These are phyloP conservation scores for Speleostelium caveatum DNA, from an alignment of 78 protist species.

Conservation along the genomic window DNA sequence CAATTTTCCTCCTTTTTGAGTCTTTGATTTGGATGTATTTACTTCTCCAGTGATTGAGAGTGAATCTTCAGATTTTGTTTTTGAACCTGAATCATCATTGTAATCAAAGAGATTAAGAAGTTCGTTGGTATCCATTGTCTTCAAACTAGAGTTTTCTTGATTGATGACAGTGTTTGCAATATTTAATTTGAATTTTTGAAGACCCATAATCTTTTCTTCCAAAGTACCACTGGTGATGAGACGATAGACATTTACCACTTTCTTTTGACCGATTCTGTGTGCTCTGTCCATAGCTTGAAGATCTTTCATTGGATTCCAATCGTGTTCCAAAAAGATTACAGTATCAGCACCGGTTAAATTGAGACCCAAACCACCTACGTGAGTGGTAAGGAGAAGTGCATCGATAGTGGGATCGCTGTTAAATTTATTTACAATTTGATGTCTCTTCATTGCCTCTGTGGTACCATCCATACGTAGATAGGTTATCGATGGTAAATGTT, in stretches of 20 bases:
- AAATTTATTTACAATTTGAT: conserved; percentile 87
- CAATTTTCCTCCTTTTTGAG: conserved; percentile 25
- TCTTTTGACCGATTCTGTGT: conserved; percentile 97
- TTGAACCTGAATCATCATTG: conserved; percentile 13
- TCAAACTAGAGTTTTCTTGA: conserved; percentile 84
- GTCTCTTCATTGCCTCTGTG: conserved; percentile 79
- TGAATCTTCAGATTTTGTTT: not conserved
- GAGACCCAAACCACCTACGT: conserved; percentile 98
- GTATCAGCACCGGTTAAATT: conserved; percentile 98
- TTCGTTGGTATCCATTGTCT: conserved; percentile 84
- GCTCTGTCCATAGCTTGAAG: conserved; percentile 98
- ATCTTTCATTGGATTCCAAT: conserved; percentile 99
- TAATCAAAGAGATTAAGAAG: conserved; percentile 59
- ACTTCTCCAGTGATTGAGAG: conserved; percentile 37
- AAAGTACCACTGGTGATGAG: conserved; percentile 92
- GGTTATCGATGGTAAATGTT: conserved; percentile 85
- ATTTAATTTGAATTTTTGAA: conserved; percentile 92
- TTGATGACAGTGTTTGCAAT: conserved; percentile 91
- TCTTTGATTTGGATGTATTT: not conserved
- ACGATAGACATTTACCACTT: conserved; percentile 96
- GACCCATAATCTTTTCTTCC: conserved; percentile 97
- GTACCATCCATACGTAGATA: conserved; percentile 94
- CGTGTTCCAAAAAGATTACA: conserved; percentile 98
- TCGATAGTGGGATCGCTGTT: conserved; percentile 95
- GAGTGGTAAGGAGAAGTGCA: conserved; percentile 95